Evolutionary conservation across 352 stramenopile genomes (phyloP).

Genomic region (Elongisporangium undulatum): DNA sequence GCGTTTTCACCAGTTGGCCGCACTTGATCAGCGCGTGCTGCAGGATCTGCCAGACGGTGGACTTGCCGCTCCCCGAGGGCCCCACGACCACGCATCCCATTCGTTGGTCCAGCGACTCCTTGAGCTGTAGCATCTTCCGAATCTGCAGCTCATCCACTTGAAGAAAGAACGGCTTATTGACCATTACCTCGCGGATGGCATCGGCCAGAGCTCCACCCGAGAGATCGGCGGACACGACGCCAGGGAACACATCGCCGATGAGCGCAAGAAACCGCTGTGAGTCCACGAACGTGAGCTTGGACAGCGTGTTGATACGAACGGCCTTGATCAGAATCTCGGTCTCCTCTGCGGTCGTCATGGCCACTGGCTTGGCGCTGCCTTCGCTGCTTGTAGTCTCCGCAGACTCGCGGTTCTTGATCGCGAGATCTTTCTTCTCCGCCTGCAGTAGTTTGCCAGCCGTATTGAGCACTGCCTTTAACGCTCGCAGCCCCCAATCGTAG

Average conservation of each 20-base stretch:
- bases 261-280: slow-evolving; percentile 87
- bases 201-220: slow-evolving; percentile 71
- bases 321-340: slow-evolving; percentile 94
- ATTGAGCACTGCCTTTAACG: slow-evolving; percentile 93
- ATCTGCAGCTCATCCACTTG: slow-evolving; percentile 90
- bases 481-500: slow-evolving; percentile 93
- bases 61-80: slow-evolving; percentile 92
- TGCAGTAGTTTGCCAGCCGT: slow-evolving; percentile 91
- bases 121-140: slow-evolving; percentile 94
- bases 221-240: slow-evolving; percentile 79
- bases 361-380: slow-evolving; percentile 12
- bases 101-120: slow-evolving; percentile 93
- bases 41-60: slow-evolving; percentile 92
- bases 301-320: slow-evolving; percentile 94
- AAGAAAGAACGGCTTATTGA: slow-evolving; percentile 82
- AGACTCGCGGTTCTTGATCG: slow-evolving; percentile 7
- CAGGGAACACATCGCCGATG: slow-evolving; percentile 93
- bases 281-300: slow-evolving; percentile 94
- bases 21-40: slow-evolving; percentile 84
- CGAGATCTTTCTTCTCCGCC: slow-evolving; percentile 64
- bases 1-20: slow-evolving; percentile 85
- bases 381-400: slow-evolving; percentile 8
- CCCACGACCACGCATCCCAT: slow-evolving; percentile 95
- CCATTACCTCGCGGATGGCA: slow-evolving; percentile 90
- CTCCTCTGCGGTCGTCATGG: slow-evolving; percentile 71